These are phyloP conservation scores for Oenanthe sinensis DNA, from an alignment of 129 eudicot species.

Conservation along the genomic window DNA sequence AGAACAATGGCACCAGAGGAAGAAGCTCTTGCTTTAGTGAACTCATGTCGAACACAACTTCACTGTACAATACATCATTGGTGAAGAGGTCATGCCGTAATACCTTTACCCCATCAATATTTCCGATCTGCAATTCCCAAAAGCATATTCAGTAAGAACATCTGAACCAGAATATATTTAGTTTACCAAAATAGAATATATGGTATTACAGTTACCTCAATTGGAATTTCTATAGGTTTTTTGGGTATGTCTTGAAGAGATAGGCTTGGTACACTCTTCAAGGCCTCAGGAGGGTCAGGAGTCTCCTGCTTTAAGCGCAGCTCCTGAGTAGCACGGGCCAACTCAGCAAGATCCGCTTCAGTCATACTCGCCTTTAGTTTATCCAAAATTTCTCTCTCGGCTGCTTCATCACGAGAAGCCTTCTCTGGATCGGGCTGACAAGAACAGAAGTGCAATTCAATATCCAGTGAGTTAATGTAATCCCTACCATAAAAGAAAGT, in stretches of 20 bases:
- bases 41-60: conserved; percentile 88
- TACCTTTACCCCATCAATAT: conserved; percentile 73
- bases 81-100: conserved; percentile 96
- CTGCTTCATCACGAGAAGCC: conserved; percentile 93
- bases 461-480: neutral
- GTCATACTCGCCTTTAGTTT: conserved; percentile 90
- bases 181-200: neutral
- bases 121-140: conserved; percentile 54
- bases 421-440: conserved; percentile 95
- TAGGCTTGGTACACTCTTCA: conserved; percentile 85
- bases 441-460: conserved; percentile 7
- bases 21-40: conserved; percentile 90
- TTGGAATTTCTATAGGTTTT: conserved; percentile 76
- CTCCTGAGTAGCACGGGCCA: conserved; percentile 93
- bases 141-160: conserved; percentile 8
- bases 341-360: conserved; percentile 94
- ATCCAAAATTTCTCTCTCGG: conserved; percentile 61
- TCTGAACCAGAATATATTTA: conserved; percentile 13
- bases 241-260: conserved; percentile 86
- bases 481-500: neutral
- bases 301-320: conserved; percentile 94
- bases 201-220: conserved; percentile 47
- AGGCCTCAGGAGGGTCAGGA: conserved; percentile 96
- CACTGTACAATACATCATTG: conserved; percentile 90
- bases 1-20: conserved; percentile 90